Evolutionary conservation across 1,284 basidiomycete genomes (phyloP).

Genomic region (Papiliotrema flavescens): DNA sequence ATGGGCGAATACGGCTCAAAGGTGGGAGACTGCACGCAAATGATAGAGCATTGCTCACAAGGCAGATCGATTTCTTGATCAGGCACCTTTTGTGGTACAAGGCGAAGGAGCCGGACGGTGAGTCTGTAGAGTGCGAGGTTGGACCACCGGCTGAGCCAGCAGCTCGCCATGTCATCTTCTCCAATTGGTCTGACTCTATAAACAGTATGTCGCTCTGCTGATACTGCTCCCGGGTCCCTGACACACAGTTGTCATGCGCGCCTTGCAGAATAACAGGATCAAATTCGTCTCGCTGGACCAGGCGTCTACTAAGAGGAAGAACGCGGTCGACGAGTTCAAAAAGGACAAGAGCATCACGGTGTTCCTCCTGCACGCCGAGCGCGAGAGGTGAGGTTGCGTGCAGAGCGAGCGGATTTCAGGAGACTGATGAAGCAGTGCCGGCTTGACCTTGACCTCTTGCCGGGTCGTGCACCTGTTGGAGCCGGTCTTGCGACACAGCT

Average conservation of each 20-base stretch:
- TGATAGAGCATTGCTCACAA: neutral
- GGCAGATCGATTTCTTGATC: constrained; percentile 44
- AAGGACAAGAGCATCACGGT: constrained; percentile 40
- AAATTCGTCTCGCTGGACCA: constrained; percentile 35
- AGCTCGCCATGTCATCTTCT: constrained; percentile 46
- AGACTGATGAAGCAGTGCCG: constrained; percentile 25
- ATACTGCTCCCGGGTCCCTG: constrained; percentile 1
- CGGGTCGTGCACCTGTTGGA: constrained; percentile 48
- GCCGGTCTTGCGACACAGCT: constrained; percentile 46
- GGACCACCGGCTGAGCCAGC: neutral
- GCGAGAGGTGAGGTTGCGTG: constrained; percentile 30
- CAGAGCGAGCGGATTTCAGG: neutral
- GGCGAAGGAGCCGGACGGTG: constrained; percentile 17
- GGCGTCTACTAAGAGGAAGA: constrained; percentile 24
- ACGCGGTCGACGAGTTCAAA: constrained; percentile 40
- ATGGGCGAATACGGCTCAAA: constrained; percentile 47
- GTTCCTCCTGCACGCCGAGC: constrained; percentile 47
- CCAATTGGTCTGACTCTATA: constrained; percentile 44
- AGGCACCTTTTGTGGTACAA: constrained; percentile 40
- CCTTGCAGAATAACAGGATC: constrained; percentile 37
- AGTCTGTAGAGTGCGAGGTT: neutral
- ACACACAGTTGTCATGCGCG: constrained; percentile 40
- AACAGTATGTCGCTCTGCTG: constrained; percentile 26
- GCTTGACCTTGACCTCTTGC: constrained; percentile 46
- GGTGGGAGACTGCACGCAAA: constrained; percentile 18